Base-by-base conservation (phyloP, 2,329 filamentous ascomycete species). In the Magnaporthiopsis incrustans region DNA sequence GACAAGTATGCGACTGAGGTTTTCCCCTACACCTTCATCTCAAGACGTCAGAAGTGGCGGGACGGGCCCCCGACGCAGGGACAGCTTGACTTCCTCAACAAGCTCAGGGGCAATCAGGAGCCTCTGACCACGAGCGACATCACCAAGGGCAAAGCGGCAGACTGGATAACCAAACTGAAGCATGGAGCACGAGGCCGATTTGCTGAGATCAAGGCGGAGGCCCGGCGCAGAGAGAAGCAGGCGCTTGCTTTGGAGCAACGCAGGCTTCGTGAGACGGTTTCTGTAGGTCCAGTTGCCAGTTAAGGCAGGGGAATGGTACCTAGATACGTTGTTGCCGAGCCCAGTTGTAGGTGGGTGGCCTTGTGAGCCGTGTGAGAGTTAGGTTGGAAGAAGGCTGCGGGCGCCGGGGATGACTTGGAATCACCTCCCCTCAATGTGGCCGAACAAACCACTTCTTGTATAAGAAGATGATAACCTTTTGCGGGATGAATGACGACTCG, bases 141-240 rank as follows among this genome's bases (percentile, higher is more conserved):
- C 65, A 92, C 84, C 18, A 95, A 93, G 71, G 94, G 94, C 10
- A 86, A 86, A 72, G 93, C 92, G 5, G 83, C 83, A 5, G 93
- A 97, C 73, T 93, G 96, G 89, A 96, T 98, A 68, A 96, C 91
- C 10, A 96, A 96, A 75, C 73, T 97, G 66, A 94, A 89, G 74
- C 90, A 95, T 72, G 94, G 94, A 0, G 91, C 90, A 1, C 85
- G 79, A 74, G 90, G 76, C 67, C 85, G 77, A 77, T 92, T 83
- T 72, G 78, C 80, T 32, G 79, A 71, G 44, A 75, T 84, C 65
- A 80, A 82, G 70, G 78, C 77, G 0, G 77, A 81, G 63, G 86
- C 82, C 72, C 82, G 79, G 58, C 82, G 81, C 62, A 76, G 73
- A 50, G 75, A 78, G 61, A 76, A 77, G 66, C 73, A 77, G 38